phyloP scores from a whole-genome alignment of 2,329 filamentous ascomycete species.

The Nemania serpens region DNA sequence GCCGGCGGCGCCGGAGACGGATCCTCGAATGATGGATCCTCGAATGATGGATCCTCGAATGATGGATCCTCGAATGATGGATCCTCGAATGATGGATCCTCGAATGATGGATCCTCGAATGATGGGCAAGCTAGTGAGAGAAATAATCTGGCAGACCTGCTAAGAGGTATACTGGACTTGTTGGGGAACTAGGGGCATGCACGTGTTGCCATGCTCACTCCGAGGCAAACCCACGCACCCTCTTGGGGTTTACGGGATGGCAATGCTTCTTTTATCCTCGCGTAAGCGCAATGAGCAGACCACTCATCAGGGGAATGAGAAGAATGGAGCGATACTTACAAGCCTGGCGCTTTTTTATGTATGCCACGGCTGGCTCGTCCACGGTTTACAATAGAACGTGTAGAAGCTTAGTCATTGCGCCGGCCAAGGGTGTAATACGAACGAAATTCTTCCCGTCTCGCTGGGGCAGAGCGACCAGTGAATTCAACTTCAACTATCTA shows the following conservation, averaged over 20 bases:
- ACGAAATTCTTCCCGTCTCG: neutral
- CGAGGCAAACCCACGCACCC: neutral
- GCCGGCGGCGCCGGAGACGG: neutral
- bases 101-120: neutral
- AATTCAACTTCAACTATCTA: neutral
- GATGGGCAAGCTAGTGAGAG: neutral
- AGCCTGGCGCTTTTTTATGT: too few relatives aligned
- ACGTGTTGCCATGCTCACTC: neutral
- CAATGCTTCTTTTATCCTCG: neutral
- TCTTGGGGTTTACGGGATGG: neutral
- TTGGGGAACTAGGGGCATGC: slow-evolving; percentile 3
- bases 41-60: too few relatives aligned
- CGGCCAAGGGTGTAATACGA: neutral
- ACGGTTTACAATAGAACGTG: too few relatives aligned
- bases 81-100: too few relatives aligned
- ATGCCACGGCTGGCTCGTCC: too few relatives aligned
- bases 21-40: neutral
- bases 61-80: too few relatives aligned
- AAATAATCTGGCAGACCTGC: slow-evolving; percentile 4
- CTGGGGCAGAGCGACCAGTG: too few relatives aligned
- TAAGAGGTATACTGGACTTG: slow-evolving; percentile 11
- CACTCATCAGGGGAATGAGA: too few relatives aligned
- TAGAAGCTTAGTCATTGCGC: too few relatives aligned
- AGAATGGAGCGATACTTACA: too few relatives aligned
- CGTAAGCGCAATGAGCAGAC: too few relatives aligned